A percentile compares a stretch with the other conserved stretches of the same genome.
Conservation (phyloP, 2,329 filamentous ascomycete species). For the Penicillium sp. region DNA sequence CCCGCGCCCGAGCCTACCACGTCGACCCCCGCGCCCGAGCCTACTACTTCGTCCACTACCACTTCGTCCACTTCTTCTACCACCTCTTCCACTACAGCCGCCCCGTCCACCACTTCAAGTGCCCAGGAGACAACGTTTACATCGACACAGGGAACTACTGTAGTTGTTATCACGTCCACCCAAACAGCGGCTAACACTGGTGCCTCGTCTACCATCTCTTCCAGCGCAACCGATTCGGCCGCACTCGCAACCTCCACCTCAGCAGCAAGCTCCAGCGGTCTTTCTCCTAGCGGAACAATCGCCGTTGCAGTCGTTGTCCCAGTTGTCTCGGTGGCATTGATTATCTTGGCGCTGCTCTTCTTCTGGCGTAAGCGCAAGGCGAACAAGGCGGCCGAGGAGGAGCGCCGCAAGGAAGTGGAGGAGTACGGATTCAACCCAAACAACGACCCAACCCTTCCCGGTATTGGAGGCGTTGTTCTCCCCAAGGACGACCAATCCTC, state of each 20-base stretch:
- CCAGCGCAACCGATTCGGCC: slow-evolving; percentile 16
- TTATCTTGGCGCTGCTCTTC: slow-evolving; percentile 73
- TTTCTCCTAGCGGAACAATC: slow-evolving; percentile 63
- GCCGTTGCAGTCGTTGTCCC: slow-evolving; percentile 93
- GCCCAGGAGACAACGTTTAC: slow-evolving; percentile 15
- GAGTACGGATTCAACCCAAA: slow-evolving; percentile 99
- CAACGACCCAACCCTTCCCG: slow-evolving; percentile 76
- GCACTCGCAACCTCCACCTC: slow-evolving; percentile 26
- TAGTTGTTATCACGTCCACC: slow-evolving; percentile 12
- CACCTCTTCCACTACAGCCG: slow-evolving; percentile 6
- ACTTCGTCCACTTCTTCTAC: not conserved
- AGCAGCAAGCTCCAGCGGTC: slow-evolving; percentile 31
- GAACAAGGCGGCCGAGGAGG: slow-evolving; percentile 78
- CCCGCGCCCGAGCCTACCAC: slow-evolving; percentile 20
- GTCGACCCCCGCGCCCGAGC: slow-evolving; percentile 19
- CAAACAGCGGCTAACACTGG: slow-evolving; percentile 14
- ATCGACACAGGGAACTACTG: slow-evolving; percentile 16
- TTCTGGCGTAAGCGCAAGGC: slow-evolving; percentile 88
- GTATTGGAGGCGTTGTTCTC: slow-evolving; percentile 51
- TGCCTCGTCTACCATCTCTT: slow-evolving; percentile 21
- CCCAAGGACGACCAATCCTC: slow-evolving; percentile 68
- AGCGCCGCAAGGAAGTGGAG: slow-evolving; percentile 91
- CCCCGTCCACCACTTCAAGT: slow-evolving; percentile 15
- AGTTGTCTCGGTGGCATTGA: slow-evolving; percentile 78
- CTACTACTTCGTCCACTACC: slow-evolving; percentile 16